Base-by-base conservation (phyloP, 257 asterid species). In the Salvia miltiorrhiza region DNA sequence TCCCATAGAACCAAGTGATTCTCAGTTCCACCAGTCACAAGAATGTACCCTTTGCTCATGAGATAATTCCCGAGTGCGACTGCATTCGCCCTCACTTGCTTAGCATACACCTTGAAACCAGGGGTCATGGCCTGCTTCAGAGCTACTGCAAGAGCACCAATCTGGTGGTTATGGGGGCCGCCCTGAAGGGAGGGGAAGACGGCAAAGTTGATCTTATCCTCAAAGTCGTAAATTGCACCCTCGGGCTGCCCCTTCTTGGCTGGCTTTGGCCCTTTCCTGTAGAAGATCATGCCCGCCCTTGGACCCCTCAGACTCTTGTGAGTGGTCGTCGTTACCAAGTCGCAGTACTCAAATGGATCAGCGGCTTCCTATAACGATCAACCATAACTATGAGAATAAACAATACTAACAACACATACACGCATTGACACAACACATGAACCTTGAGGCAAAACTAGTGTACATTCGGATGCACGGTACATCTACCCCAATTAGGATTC, bases 171-270 rank as follows among this genome's bases (percentile, higher is more conserved):
- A 85, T 93, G 98, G 19, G 97, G 98, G 56, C 98, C 97, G 0
- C 98, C 98, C 86, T 93, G 98, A 59, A 93, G 94, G 7, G 98
- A 78, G 3, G 98, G 98, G 88, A 92, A 92, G 66, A 92, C 98
- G 2, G 97, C 92, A 67, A 93, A 93, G 85, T 93, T 93, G 80
- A 93, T 69, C 85, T 90, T 88, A 84, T 93, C 97, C 84, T 93
- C 97, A 44, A 93, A 93, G 59, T 90, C 96, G 60, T 93, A 93
- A 33, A 82, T 90, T 5, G 95, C 93, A 83, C 66, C 94, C 76
- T 84, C 93, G 0, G 98, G 97, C 71, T 90, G 88, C 50, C 97
- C 93, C 75, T 88, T 86, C 84, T 90, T 90, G 58, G 86, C 73
- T 33, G 81, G 88, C 88, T 86, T 90, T 19, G 84, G 93, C 50